Conservation (phyloP, 2,329 filamentous ascomycete species). For the Pestalotiopsis sp. region DNA sequence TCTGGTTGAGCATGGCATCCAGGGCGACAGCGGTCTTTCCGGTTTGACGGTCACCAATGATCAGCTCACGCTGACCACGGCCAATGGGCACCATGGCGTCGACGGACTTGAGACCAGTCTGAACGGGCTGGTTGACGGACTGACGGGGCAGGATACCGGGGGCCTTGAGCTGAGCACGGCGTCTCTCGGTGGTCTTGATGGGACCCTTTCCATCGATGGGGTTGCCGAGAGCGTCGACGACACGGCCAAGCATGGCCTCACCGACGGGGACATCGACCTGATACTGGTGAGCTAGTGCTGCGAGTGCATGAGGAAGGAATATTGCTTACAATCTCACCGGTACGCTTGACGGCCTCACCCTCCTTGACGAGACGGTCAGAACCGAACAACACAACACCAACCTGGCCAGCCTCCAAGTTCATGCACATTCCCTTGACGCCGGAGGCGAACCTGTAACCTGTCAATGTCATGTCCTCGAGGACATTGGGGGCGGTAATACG, state of each 20-base stretch:
- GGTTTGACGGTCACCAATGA: conserved; percentile 99
- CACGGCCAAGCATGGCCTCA: conserved; percentile 90
- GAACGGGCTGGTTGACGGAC: conserved; percentile 97
- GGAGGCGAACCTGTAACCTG: conserved; percentile 80
- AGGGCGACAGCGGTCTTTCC: conserved; percentile 99
- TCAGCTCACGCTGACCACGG: conserved; percentile 99
- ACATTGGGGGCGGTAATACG: conserved; percentile 42
- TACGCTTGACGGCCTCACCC: conserved; percentile 99
- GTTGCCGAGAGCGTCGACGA: conserved; percentile 97
- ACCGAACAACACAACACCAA: conserved; percentile 99
- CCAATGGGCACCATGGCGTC: conserved; percentile 99
- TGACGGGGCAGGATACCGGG: conserved; percentile 95
- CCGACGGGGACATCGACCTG: conserved; percentile 98
- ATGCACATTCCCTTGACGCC: conserved; percentile 99
- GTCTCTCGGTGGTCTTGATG: conserved; percentile 85
- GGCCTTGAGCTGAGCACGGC: conserved; percentile 98
- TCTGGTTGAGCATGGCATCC: conserved; percentile 98
- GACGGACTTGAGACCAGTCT: conserved; percentile 99
- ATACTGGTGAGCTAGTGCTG: background rate
- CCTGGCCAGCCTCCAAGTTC: conserved; percentile 99
- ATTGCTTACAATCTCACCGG: conserved; percentile 90
- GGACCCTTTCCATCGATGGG: conserved; percentile 99
- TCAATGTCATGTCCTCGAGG: conserved; percentile 22
- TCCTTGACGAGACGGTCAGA: conserved; percentile 99
- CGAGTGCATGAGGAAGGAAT: background rate